Percentiles rank a stretch among this genome's conserved stretches.
phyloP scores from a whole-genome alignment of 1,284 basidiomycete species.

The Cryptococcus sp. region DNA sequence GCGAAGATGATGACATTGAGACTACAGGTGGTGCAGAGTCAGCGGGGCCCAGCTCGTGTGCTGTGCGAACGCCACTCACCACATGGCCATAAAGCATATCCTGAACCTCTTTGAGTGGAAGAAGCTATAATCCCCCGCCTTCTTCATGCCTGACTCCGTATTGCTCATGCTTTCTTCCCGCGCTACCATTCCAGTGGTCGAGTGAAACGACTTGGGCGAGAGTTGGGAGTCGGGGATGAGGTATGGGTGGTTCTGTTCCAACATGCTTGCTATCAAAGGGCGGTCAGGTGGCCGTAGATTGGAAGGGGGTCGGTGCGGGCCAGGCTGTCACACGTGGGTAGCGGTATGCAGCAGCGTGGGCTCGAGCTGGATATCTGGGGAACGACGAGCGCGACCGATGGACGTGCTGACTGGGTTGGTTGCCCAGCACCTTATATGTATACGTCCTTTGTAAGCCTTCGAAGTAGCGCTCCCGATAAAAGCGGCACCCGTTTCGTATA shows the following conservation, averaged over 20 bases:
- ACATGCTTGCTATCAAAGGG: too few species aligned
- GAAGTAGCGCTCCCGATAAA: too few species aligned
- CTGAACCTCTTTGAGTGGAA: conserved; percentile 21
- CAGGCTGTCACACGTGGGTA: too few species aligned
- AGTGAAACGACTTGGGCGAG: conserved; percentile 9
- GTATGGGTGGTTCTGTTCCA: too few species aligned
- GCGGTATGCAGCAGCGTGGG: too few species aligned
- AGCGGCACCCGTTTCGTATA: too few species aligned
- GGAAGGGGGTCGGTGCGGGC: too few species aligned
- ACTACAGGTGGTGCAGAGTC: background rate
- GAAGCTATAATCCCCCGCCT: conserved; percentile 12
- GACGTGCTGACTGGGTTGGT: conserved; percentile 1
- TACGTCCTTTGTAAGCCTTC: background rate
- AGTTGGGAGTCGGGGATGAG: conserved; percentile 1
- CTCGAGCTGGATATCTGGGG: too few species aligned
- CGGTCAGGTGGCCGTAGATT: too few species aligned
- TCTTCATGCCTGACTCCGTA: background rate
- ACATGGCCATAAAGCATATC: conserved; percentile 26
- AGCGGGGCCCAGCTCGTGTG: too few species aligned
- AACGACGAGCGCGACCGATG: background rate
- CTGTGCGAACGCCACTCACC: conserved; percentile 12
- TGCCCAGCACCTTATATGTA: background rate
- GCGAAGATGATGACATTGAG: conserved; percentile 18
- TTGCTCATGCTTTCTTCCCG: background rate
- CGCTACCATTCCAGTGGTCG: conserved; percentile 2